These are phyloP conservation scores for Rubus idaeus DNA, from an alignment of 306 rosid species.

Conservation along the genomic window DNA sequence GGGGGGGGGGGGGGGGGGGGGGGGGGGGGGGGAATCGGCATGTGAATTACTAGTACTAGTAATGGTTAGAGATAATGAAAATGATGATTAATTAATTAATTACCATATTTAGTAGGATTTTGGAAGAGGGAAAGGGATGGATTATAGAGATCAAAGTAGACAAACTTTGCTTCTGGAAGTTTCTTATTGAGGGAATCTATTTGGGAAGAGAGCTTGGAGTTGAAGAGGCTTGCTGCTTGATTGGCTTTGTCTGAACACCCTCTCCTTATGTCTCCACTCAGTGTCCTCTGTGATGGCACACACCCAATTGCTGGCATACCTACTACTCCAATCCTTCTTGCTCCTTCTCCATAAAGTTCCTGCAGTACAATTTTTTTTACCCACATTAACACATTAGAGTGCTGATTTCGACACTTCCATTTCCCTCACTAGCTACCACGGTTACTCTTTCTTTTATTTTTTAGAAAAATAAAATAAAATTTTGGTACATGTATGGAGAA, in stretches of 20 bases:
- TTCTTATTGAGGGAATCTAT: constrained; percentile 27
- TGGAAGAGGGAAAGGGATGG: constrained; percentile 36
- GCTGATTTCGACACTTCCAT: background rate
- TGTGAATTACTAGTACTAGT: too few species aligned
- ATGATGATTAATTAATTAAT: background rate
- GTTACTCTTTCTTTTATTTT: background rate
- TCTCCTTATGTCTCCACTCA: constrained; percentile 43
- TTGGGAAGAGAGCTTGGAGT: constrained; percentile 48
- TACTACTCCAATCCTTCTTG: constrained; percentile 58
- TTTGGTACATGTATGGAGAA: too few species aligned
- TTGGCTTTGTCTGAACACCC: constrained; percentile 47
- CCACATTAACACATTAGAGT: background rate
- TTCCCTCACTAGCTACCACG: background rate
- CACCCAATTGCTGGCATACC: constrained; percentile 60
- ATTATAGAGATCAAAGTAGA: constrained; percentile 56
- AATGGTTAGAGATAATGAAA: background rate
- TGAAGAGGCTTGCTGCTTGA: constrained; percentile 57
- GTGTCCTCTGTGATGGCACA: constrained; percentile 64
- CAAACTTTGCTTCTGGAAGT: constrained; percentile 50
- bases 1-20: too few species aligned
- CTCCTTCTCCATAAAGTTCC: constrained; percentile 66
- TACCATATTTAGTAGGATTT: constrained; percentile 54
- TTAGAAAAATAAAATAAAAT: too few species aligned
- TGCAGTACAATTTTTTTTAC: constrained; percentile 15
- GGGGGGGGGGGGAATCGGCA: too few species aligned